Conservation (phyloP, 805 yeast species). For the Metschnikowia drakensbergensis region DNA sequence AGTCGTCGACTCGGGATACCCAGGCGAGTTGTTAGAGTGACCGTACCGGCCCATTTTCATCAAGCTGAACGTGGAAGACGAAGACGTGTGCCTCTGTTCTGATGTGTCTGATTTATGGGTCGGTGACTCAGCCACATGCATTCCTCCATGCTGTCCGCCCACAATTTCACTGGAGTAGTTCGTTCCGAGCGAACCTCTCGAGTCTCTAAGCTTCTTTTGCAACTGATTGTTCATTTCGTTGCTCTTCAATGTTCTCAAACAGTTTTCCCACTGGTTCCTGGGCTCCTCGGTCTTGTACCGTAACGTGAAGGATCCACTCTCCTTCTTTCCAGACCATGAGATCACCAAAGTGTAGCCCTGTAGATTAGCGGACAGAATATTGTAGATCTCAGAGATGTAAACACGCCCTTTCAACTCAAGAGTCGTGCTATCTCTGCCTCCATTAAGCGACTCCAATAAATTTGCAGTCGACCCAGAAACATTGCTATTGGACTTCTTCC, state of each 20-base stretch:
- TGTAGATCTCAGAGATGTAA: constrained; percentile 61
- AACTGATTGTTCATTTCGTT: constrained; percentile 39
- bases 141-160: neutral
- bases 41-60: constrained; percentile 30
- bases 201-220: constrained; percentile 34
- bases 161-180: constrained; percentile 25
- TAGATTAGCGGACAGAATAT: constrained; percentile 34
- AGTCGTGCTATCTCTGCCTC: constrained; percentile 25
- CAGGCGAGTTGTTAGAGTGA: constrained; percentile 15
- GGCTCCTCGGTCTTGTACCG: constrained; percentile 81
- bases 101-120: constrained; percentile 23
- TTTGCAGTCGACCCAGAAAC: constrained; percentile 41
- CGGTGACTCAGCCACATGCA: constrained; percentile 1
- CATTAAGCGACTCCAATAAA: constrained; percentile 33
- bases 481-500: constrained; percentile 45
- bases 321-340: constrained; percentile 82
- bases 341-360: constrained; percentile 59
- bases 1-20: constrained; percentile 7
- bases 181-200: constrained; percentile 27
- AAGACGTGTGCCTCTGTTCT: constrained; percentile 39
- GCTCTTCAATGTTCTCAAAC: constrained; percentile 50
- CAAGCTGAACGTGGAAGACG: constrained; percentile 43
- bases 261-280: constrained; percentile 75
- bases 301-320: constrained; percentile 80
- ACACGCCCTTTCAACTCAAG: constrained; percentile 76